A percentile compares a stretch with the other conserved stretches of the same genome.
Conservation (phyloP, 768 basidiomycete species). For the Podaxis mareebaensis region DNA sequence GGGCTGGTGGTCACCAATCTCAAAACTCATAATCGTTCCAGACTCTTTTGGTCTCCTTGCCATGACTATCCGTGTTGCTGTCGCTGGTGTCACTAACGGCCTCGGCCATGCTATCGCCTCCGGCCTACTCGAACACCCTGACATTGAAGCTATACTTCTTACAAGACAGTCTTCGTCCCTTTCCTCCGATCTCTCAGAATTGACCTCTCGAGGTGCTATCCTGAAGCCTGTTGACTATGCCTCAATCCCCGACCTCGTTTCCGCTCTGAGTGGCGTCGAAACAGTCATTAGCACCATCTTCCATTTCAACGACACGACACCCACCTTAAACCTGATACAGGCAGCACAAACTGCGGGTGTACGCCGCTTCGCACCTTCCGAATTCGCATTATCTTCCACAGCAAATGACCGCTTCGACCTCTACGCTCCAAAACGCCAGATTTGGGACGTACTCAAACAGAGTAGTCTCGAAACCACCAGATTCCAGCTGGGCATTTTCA, state of each 20-base stretch:
- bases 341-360: background rate
- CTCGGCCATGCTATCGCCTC: constrained; percentile 9
- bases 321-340: background rate
- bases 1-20: background rate
- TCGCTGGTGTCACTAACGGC: constrained; percentile 12
- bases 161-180: background rate
- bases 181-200: background rate
- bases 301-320: background rate
- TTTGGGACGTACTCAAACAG: background rate
- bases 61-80: constrained; percentile 5
- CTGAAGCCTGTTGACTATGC: background rate
- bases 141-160: background rate
- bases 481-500: background rate
- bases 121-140: background rate
- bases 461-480: background rate
- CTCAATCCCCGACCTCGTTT: background rate
- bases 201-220: background rate
- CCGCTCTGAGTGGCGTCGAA: background rate
- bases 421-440: background rate
- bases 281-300: constrained; percentile 3
- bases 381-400: background rate
- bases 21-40: background rate
- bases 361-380: constrained; percentile 1
- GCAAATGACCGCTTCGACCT: background rate
- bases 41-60: background rate